Conservation (phyloP, 2,329 filamentous ascomycete species). For the Tolypocladium tropicale region DNA sequence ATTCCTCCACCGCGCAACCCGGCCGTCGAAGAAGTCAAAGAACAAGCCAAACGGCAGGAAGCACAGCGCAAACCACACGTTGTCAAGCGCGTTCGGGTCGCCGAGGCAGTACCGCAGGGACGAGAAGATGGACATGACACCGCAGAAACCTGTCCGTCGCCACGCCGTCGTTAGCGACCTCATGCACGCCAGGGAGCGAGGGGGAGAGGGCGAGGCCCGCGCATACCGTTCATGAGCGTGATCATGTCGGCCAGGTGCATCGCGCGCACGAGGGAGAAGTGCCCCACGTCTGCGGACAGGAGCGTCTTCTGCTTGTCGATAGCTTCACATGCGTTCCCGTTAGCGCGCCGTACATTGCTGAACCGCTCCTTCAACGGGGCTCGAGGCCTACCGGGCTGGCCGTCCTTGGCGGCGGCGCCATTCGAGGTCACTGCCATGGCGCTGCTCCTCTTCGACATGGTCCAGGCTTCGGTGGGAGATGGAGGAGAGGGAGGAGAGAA, state of each 20-base stretch:
- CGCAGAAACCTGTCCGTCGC: constrained; percentile 54
- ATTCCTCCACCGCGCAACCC: constrained; percentile 89
- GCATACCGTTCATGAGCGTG: constrained; percentile 65
- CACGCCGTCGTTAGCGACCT: background rate
- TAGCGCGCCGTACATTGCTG: background rate
- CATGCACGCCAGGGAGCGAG: background rate
- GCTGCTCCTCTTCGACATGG: constrained; percentile 55
- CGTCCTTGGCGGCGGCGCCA: constrained; percentile 18
- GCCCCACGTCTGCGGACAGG: constrained; percentile 57
- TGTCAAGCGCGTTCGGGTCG: constrained; percentile 51
- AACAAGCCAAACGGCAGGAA: constrained; percentile 91
- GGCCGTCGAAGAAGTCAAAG: constrained; percentile 97
- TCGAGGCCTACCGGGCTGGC: constrained; percentile 20
- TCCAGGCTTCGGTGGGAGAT: constrained; percentile 24
- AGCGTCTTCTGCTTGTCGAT: constrained; percentile 69
- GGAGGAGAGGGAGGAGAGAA: background rate
- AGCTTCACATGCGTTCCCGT: constrained; percentile 25
- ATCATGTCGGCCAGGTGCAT: constrained; percentile 78
- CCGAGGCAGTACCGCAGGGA: constrained; percentile 87
- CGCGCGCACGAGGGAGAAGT: constrained; percentile 59
- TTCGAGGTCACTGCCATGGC: constrained; percentile 19
- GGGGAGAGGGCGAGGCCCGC: background rate
- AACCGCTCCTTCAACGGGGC: background rate
- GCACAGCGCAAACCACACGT: constrained; percentile 71
- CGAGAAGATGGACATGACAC: constrained; percentile 91